phyloP scores from a whole-genome alignment of 306 rosid genomes.

The Echinosophora koreensis region DNA sequence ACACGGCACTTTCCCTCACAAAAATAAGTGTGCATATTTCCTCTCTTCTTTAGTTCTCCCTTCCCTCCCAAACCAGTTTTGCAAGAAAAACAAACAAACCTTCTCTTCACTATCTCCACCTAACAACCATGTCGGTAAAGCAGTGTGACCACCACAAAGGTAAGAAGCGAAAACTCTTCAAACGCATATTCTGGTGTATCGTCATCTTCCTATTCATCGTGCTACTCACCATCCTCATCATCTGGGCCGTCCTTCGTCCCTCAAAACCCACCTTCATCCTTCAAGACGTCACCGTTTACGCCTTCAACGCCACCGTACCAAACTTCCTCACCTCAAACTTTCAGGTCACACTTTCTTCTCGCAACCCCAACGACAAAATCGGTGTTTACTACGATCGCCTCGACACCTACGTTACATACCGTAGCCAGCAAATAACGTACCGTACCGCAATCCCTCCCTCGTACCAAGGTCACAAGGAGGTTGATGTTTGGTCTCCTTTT shows the following conservation, averaged over 20 bases:
- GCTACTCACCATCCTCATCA: slow-evolving; percentile 64
- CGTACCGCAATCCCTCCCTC: slow-evolving; percentile 76
- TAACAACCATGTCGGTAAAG: slow-evolving; percentile 58
- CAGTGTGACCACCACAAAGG: slow-evolving; percentile 66
- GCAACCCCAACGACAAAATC: slow-evolving; percentile 84
- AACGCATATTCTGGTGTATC: slow-evolving; percentile 50
- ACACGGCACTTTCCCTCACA: slow-evolving; percentile 6
- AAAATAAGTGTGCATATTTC: neutral
- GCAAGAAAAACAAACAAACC: neutral
- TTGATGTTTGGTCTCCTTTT: slow-evolving; percentile 86
- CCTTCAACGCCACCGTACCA: slow-evolving; percentile 82
- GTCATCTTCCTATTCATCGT: slow-evolving; percentile 67
- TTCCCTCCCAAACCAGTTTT: neutral
- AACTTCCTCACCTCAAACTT: slow-evolving; percentile 82
- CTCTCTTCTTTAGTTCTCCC: neutral
- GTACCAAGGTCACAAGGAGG: slow-evolving; percentile 88
- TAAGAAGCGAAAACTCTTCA: slow-evolving; percentile 22
- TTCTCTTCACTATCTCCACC: neutral
- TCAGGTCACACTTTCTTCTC: slow-evolving; percentile 79
- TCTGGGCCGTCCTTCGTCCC: slow-evolving; percentile 85
- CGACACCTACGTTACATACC: slow-evolving; percentile 68
- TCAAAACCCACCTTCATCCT: slow-evolving; percentile 80
- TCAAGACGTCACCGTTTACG: slow-evolving; percentile 92
- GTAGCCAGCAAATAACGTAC: slow-evolving; percentile 77
- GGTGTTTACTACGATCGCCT: slow-evolving; percentile 93